Base-by-base conservation (phyloP, 495 filamentous ascomycete species). In the Aspergillus homomorphus region DNA sequence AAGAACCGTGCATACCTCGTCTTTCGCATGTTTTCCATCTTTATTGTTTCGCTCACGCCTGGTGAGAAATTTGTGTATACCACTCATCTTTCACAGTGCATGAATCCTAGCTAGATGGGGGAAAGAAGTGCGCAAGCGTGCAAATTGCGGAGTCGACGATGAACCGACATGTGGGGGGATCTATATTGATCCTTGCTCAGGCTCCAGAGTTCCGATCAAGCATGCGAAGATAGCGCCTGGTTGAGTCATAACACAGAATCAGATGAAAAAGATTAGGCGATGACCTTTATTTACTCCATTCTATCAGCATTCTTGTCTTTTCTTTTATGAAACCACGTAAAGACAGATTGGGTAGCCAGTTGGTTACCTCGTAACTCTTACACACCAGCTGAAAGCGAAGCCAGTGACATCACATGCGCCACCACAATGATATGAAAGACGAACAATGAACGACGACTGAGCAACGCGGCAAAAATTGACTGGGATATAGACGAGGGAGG, bases 11-110 rank as follows among this genome's bases (percentile, higher is more conserved):
- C 12, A 21, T 70, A 77, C 74, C 70, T 77, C 84, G 66, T 83
- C 83, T 64, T 78, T 77, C 33, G 67, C 68, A 56, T 76, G 76
- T 58, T 79, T 81, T 52, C 62, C 66, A 66, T 80, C 73, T 59
- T 74, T 71, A 23, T 73, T 76, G 61, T 74, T 73, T 70, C 88
- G 91, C 45, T 92, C 89, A 45, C 89, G 83, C 61, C 86, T 82
- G 53, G 87, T 91, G 51, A 91, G 83, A 63, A 94, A 87, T 61
- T 83, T 74, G 60, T 85, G 80, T 60, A 89, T 80, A 9, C 82
- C 83, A 69, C 79, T 83, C 82, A 85, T 86, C 43, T 60, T 70
- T 46, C 10, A 41, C 20, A 30, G 41, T 10, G 16, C 33, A 45
- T 15, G 48, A 62, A 18, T 51, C 19, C 23, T 43, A 23, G n/a